Conservation (phyloP, 495 filamentous ascomycete genomes). For the Aspergillus homomorphus region DNA sequence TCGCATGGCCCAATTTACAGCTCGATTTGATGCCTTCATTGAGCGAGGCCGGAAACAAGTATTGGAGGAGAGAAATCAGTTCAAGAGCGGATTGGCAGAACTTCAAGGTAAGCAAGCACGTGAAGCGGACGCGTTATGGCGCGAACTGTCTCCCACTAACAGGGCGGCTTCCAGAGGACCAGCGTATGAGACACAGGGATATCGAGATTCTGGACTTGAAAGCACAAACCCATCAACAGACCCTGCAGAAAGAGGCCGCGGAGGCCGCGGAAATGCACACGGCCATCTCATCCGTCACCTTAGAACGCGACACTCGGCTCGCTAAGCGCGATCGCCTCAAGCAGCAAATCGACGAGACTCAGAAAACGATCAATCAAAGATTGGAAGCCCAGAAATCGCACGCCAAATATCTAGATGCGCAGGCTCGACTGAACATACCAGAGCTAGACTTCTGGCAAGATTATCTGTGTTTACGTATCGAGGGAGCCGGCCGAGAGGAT, state of each 20-base stretch:
- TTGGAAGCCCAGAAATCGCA: conserved; percentile 60
- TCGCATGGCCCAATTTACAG: conserved; percentile 90
- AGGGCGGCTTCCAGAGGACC: conserved; percentile 61
- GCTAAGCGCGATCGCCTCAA: conserved; percentile 68
- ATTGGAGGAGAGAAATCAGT: conserved; percentile 89
- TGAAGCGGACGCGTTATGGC: background rate
- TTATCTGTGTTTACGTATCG: conserved; percentile 82
- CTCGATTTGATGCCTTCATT: conserved; percentile 90
- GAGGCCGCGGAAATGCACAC: conserved; percentile 86
- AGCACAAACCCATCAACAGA: conserved; percentile 70
- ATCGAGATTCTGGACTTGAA: conserved; percentile 82
- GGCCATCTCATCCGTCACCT: conserved; percentile 69
- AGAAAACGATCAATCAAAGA: conserved; percentile 62
- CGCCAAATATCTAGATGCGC: conserved; percentile 66
- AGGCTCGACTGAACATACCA: conserved; percentile 80
- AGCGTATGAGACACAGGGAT: conserved; percentile 81
- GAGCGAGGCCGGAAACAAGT: conserved; percentile 84
- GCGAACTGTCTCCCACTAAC: conserved; percentile 19
- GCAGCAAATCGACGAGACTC: conserved; percentile 74
- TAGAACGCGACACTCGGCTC: conserved; percentile 72
- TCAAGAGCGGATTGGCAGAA: conserved; percentile 84
- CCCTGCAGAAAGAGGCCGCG: conserved; percentile 77
- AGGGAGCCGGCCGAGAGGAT: conserved; percentile 82
- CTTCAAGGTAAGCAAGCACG: conserved; percentile 64
- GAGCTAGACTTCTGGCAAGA: conserved; percentile 96